These are phyloP conservation scores for Pseudozyma hubeiensis DNA, from an alignment of 1,284 basidiomycete genomes.

Conservation along the genomic window DNA sequence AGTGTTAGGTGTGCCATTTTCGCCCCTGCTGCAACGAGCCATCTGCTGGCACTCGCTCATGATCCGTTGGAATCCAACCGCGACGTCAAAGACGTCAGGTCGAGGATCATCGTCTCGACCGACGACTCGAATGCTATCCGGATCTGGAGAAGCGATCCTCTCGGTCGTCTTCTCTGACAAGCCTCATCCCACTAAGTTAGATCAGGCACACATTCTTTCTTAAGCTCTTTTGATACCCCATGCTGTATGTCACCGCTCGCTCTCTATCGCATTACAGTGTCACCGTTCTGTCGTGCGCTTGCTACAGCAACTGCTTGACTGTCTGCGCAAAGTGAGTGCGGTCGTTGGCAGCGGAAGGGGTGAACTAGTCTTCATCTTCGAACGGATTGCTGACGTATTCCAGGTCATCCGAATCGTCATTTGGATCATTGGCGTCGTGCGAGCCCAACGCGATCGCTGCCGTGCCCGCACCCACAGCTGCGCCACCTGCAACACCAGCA, in stretches of 20 bases:
- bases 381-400: slow-evolving; percentile 63
- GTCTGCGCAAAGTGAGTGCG: not conserved
- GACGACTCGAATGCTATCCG: slow-evolving; percentile 47
- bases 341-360: not conserved
- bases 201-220: not conserved
- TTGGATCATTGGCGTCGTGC: slow-evolving; percentile 28
- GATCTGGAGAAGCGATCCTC: slow-evolving; percentile 53
- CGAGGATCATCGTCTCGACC: slow-evolving; percentile 54
- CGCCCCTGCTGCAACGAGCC: slow-evolving; percentile 41
- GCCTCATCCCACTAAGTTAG: not conserved
- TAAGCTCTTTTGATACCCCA: slow-evolving; percentile 1
- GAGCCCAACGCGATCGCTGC: slow-evolving; percentile 4
- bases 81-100: not conserved
- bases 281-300: not conserved
- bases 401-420: slow-evolving; percentile 55
- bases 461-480: slow-evolving; percentile 5
- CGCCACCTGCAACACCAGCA: slow-evolving; percentile 8
- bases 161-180: slow-evolving; percentile 15
- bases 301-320: too few relatives aligned
- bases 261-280: slow-evolving; percentile 3
- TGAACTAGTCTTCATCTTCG: slow-evolving; percentile 56
- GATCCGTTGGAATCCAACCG: slow-evolving; percentile 36
- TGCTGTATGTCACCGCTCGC: slow-evolving; percentile 2
- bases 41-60: slow-evolving; percentile 25
- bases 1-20: slow-evolving; percentile 55